phyloP scores from a whole-genome alignment of 1,139 yeast species.

The Hansenula sp. region DNA sequence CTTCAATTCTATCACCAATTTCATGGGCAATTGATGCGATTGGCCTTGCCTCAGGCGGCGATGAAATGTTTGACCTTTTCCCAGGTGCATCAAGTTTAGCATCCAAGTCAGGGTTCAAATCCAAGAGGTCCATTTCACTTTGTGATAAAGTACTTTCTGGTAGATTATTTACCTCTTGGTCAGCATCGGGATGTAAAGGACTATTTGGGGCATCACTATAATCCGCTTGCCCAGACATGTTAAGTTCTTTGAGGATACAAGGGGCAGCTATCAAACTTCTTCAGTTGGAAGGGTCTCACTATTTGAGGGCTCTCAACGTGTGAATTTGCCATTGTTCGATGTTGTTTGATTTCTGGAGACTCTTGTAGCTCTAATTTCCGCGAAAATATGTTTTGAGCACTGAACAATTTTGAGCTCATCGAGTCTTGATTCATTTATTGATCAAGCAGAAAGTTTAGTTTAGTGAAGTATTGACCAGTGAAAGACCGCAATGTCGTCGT shows the following conservation, averaged over 20 bases:
- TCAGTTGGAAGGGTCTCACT: too few relatives aligned
- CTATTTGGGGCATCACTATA: conserved; percentile 20
- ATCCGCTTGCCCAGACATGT: conserved; percentile 2
- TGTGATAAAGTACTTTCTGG: conserved; percentile 6
- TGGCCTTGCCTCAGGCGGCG: neutral
- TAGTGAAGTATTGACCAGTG: too few relatives aligned
- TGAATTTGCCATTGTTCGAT: too few relatives aligned
- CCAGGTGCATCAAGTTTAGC: neutral
- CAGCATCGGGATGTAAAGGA: conserved; percentile 22
- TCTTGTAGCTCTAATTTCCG: too few relatives aligned
- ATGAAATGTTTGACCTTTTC: neutral
- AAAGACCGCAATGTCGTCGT: conserved; percentile 5
- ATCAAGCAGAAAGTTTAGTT: too few relatives aligned
- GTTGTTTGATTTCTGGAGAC: too few relatives aligned
- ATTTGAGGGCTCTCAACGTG: too few relatives aligned
- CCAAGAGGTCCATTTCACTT: conserved; percentile 17
- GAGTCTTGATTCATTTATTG: too few relatives aligned
- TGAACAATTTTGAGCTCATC: too few relatives aligned
- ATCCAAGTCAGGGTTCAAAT: conserved; percentile 20
- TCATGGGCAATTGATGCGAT: neutral
- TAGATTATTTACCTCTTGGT: conserved; percentile 13
- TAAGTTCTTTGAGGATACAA: neutral
- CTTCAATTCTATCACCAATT: conserved; percentile 8
- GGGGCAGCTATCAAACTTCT: too few relatives aligned
- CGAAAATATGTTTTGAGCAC: too few relatives aligned